Conservation (phyloP, 768 basidiomycete genomes). For the Kwoniella mangroviensis region DNA sequence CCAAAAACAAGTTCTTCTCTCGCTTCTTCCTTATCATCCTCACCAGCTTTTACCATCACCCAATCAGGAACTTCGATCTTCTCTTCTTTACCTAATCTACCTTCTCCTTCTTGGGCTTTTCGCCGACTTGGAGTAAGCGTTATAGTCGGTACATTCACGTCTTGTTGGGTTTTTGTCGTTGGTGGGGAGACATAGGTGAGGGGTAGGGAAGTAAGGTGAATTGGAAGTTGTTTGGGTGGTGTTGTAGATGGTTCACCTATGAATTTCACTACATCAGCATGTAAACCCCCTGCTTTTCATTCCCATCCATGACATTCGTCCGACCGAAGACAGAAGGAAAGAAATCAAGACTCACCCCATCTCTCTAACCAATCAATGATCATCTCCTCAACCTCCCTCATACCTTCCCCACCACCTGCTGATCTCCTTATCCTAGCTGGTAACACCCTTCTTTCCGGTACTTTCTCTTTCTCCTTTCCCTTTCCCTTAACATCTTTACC, state of each 20-base stretch:
- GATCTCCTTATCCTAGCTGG: conserved; percentile 80
- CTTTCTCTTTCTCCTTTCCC: conserved; percentile 20
- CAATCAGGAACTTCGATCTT: conserved; percentile 72
- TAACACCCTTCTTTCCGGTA: conserved; percentile 69
- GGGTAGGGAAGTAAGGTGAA: conserved; percentile 77
- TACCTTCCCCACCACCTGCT: conserved; percentile 71
- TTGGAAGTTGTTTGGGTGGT: conserved; percentile 69
- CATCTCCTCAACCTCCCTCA: conserved; percentile 77
- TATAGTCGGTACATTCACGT: conserved; percentile 58
- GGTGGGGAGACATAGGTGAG: conserved; percentile 59
- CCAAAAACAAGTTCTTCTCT: conserved; percentile 24
- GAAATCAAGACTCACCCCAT: conserved; percentile 65
- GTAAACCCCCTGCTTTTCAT: neutral
- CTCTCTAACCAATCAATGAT: conserved; percentile 76
- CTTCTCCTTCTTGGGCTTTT: conserved; percentile 59
- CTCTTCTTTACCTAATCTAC: conserved; percentile 71
- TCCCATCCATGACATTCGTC: neutral
- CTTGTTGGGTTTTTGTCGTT: neutral
- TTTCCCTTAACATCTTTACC: conserved; percentile 12
- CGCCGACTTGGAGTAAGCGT: conserved; percentile 61
- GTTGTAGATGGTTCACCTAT: conserved; percentile 74
- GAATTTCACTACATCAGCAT: neutral
- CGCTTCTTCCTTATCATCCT: conserved; percentile 40
- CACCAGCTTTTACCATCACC: conserved; percentile 32
- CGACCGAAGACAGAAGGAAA: neutral